Conservation (phyloP, 331 rosid genomes). For the Spiraea crenata region DNA sequence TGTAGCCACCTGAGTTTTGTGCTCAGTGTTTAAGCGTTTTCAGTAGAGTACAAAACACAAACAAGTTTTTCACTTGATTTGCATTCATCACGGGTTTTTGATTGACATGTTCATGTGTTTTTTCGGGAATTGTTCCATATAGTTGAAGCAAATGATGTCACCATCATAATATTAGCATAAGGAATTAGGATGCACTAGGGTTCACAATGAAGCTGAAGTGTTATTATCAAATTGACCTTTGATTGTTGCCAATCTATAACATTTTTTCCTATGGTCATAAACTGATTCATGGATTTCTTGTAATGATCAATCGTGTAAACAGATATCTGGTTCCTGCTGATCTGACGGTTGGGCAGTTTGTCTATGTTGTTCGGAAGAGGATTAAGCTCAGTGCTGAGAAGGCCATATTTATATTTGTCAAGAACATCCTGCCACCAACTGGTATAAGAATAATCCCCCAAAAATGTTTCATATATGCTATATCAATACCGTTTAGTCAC, state of each 20-base stretch:
- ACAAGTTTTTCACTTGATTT: not conserved
- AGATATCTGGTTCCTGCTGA: constrained; percentile 56
- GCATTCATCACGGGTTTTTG: not conserved
- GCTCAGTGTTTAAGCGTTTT: not conserved
- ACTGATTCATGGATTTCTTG: not conserved
- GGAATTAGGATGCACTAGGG: not conserved
- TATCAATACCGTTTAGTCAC: not conserved
- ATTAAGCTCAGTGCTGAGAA: constrained; percentile 51
- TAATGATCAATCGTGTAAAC: constrained; percentile 14
- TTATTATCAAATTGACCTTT: not conserved
- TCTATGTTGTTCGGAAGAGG: constrained; percentile 50
- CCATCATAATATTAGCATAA: not conserved
- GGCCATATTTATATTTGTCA: constrained; percentile 51
- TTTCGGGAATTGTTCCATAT: not conserved
- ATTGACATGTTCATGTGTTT: not conserved
- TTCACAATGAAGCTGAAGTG: not conserved
- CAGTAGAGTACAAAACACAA: not conserved
- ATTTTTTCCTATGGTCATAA: not conserved
- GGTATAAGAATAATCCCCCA: constrained; percentile 25
- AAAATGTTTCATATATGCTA: not conserved
- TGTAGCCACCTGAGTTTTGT: not conserved
- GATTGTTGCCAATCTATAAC: not conserved
- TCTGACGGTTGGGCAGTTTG: constrained; percentile 50
- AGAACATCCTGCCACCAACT: constrained; percentile 50
- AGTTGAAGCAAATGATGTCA: not conserved